Conservation (phyloP, 2,329 filamentous ascomycete species). For the Magnaporthales sp. region DNA sequence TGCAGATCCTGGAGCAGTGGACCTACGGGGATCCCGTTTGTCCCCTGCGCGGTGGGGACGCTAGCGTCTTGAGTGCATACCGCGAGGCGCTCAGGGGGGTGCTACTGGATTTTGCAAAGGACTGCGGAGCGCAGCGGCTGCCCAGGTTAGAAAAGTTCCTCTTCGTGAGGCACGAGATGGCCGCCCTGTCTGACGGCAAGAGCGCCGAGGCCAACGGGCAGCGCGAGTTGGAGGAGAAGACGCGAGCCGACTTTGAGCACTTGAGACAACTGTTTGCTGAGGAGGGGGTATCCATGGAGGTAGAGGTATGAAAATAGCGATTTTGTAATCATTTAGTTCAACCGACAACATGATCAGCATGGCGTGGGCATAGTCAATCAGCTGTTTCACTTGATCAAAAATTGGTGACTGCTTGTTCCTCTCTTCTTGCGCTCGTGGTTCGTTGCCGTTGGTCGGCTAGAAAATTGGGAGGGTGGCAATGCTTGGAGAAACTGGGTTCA, state of each 20-base stretch:
- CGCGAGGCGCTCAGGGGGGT: neutral
- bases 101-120: neutral
- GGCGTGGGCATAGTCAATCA: neutral
- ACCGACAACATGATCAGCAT: neutral
- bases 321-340: neutral
- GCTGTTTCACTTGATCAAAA: neutral
- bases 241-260: constrained; percentile 1
- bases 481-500: neutral
- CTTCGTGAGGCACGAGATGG: neutral
- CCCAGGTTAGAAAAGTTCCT: constrained; percentile 1
- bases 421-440: neutral
- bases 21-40: constrained; percentile 2
- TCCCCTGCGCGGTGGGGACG: neutral
- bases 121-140: neutral
- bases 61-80: neutral
- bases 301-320: neutral
- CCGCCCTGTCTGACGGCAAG: neutral
- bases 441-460: neutral
- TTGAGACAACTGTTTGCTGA: constrained; percentile 1
- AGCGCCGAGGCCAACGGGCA: neutral
- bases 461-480: neutral
- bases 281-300: neutral
- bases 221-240: neutral
- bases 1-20: constrained; percentile 2
- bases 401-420: neutral